Conservation (phyloP, 352 stramenopile species). For the Phytophthora macrochlamydospora region DNA sequence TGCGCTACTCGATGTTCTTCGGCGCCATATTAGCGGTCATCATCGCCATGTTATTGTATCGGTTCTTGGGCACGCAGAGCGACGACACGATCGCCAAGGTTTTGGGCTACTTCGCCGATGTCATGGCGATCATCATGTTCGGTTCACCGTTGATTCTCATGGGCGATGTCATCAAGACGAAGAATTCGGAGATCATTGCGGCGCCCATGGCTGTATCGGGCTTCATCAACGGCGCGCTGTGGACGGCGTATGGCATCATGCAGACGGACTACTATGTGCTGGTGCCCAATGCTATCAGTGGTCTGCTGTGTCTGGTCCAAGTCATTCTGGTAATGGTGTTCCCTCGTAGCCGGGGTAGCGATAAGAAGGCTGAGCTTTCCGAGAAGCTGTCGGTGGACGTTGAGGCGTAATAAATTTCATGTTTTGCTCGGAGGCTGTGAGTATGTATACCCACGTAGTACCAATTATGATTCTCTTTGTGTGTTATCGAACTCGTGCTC, state of each 20-base stretch:
- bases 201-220: slow-evolving; percentile 30
- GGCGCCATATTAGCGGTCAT: slow-evolving; percentile 20
- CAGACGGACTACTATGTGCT: slow-evolving; percentile 36
- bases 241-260: slow-evolving; percentile 32
- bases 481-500: too few relatives aligned
- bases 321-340: slow-evolving; percentile 29
- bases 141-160: too few relatives aligned
- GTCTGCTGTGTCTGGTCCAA: slow-evolving; percentile 30
- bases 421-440: too few relatives aligned
- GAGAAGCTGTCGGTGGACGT: slow-evolving; percentile 17
- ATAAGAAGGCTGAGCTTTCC: slow-evolving; percentile 18
- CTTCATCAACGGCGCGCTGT: slow-evolving; percentile 30
- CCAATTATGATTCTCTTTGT: too few relatives aligned
- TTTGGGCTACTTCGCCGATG: slow-evolving; percentile 32
- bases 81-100: slow-evolving; percentile 23
- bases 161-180: too few relatives aligned
- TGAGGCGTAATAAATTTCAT: slow-evolving; percentile 6
- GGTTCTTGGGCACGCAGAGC: slow-evolving; percentile 20
- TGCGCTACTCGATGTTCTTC: slow-evolving; percentile 9
- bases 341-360: slow-evolving; percentile 8
- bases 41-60: slow-evolving; percentile 27
- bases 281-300: slow-evolving; percentile 33
- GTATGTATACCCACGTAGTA: too few relatives aligned
- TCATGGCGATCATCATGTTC: background rate
- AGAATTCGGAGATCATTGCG: slow-evolving; percentile 23